Evolutionary conservation across 805 yeast species (phyloP), one percentile per base, ranked within the genome.

Genomic region (Lachancea fermentati): DNA sequence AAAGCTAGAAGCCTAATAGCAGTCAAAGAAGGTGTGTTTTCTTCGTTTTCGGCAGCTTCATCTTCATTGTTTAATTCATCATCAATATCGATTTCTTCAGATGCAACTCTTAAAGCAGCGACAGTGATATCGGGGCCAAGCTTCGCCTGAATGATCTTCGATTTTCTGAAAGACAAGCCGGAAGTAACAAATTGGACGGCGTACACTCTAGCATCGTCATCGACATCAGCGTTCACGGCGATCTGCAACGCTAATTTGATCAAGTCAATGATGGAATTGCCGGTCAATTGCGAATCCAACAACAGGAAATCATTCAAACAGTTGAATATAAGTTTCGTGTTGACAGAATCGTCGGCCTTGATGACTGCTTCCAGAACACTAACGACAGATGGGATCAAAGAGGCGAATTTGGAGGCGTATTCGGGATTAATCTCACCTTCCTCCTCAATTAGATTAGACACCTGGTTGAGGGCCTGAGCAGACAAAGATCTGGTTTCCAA

Each of bases 1-100:
- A 77, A 76, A 39, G 86, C 84, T 39, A 93, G 63, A 44, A 91
- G 69, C 66, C 95, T 78, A 53, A 88, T 72, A 12, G 95, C 95
- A 49, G 87, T 73, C 37, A 82, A 63, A 32, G 79, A 65, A 42
- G 96, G 94, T 41, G 80, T 75, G 55, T 79, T 83, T 65, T 91
- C 97, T 67, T 88, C 96, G 58, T 86, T 88, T 63, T 88, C 96
- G 51, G 85, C 91, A 54, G 88, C 94, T 58, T 85, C 96, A 48
- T 83, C 89, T 55, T 84, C 91, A 45, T 76, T 80, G 48, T 78
- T 78, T 49, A 84, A 72, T 59, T 83, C 91, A 26, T 75, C 81
- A 39, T 78, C 85, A 33, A 78, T 82, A 50, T 84, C 93, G 41
- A 81, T 78, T 53, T 84, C 94, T 65, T 86, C 95, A 47, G 88